Base-by-base conservation (phyloP, 2,329 filamentous ascomycete genomes). In the Diaporthe sp. region DNA sequence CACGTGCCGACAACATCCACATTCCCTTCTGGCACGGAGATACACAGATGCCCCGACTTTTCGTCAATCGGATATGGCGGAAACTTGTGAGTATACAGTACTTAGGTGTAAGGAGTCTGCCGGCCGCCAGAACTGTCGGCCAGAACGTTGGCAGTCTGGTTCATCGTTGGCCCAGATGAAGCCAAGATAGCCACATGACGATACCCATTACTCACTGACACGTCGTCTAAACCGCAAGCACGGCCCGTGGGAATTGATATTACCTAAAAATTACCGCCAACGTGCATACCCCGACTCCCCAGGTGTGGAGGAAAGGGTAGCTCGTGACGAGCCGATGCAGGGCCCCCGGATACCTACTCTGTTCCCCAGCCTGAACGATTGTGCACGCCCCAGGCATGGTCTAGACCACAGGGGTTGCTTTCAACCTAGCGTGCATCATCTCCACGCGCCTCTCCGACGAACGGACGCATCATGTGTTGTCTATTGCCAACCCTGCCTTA, bases 181-280 rank as follows among this genome's bases (percentile, higher is more conserved):
- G 64, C 64, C 64, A 54, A 68, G 64, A 35, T 68, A 68, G 64
- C 64, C 64, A 68, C 64, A 68, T 68, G 64, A 68, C 64, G 47
- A 68, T 68, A 28, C 47, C 47, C 64, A 68, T 68, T 68, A 68
- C 64, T 68, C 64, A 68, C 64, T 68, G 64, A 68, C 64, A 68
- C 64, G 64, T 68, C 22, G 64, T 68, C 64, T 13, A 68, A 22
- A 54, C n/a, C 47, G 64, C 47, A 68, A 68, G 64, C 47, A 68
- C 64, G 64, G 64, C 33, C 64, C 33, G 64, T 38, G 64, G 47
- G 33, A 68, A n/a, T 68, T 68, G 13, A 54, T 30, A 68, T 68
- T 68, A 68, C 64, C 30, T 68, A 68, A 68, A 68, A 68, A 30
- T 54, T 54, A 68, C 64, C 47, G 45, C 64, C 64, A 40, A 6